Base-by-base conservation (phyloP, 805 yeast species). In the Schwanniomyces yamadae region DNA sequence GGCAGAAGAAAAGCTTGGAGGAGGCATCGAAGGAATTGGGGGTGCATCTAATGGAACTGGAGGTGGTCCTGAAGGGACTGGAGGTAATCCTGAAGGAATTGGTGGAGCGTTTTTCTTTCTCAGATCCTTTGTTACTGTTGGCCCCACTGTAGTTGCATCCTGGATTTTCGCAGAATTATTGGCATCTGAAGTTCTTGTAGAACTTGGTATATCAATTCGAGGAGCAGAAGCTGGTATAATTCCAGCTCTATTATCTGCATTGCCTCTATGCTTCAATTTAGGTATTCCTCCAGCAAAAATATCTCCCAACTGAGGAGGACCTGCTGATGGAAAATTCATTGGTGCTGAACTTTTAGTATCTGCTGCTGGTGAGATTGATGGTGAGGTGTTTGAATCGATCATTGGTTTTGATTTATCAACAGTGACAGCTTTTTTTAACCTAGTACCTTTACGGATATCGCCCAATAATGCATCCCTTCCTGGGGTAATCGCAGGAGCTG, bases 261-360 rank as follows among this genome's bases (percentile, higher is more conserved):
- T 49, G 20, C 43, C 41, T 6, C 52, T 55, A 27, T 58, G 55
- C 34, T 75, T 78, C 42, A 85, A 66, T 50, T 82, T 82, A 6
- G 95, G 93, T 59, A 86, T 71, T 1, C 95, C 95, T 5, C 83
- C 86, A 3, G 93, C 88, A 59, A 82, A 80, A 11, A 82, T 69
- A 34, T 80, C 83, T 12, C 84, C 87, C 46, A 82, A 60, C 50
- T 67, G 78, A 2, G 82, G 81, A 7, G 59, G 58, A n/a, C 48
- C 57, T 16, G 48, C 37, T 11, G 70, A 62, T 7, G 59, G 49
- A 10, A 66, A 46, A 2, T 59, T 34, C 3, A 54, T 41, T 7
- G 45, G 21, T 6, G 31, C 49, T 2, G 59, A 37, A 7, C 61
- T 52, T 11, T 44, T n/a, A 4, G 48, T 4, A 11, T 56, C 49